These are phyloP conservation scores for Solanum sejunctum DNA, from an alignment of 257 asterid genomes.

Conservation along the genomic window DNA sequence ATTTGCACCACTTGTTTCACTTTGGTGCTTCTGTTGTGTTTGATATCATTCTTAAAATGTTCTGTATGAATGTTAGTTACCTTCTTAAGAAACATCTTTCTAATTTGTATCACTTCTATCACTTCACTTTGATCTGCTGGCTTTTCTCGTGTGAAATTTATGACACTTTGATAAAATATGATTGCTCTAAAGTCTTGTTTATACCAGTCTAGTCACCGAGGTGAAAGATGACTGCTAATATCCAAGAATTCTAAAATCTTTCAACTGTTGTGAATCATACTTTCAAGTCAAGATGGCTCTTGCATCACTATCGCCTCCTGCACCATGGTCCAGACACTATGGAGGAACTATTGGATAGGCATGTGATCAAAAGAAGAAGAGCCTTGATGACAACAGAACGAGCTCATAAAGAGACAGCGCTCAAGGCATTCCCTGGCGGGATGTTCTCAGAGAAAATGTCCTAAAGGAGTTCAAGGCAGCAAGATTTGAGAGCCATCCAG, in stretches of 20 bases:
- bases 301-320: conserved; percentile 11
- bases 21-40: neutral
- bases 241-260: conserved; percentile 15
- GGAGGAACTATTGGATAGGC: conserved; percentile 84
- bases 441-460: conserved; percentile 73
- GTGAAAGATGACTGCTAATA: conserved; percentile 18
- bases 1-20: neutral
- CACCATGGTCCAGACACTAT: conserved; percentile 88
- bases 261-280: conserved; percentile 14
- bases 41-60: neutral
- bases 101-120: neutral
- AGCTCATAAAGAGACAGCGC: conserved; percentile 49
- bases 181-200: neutral
- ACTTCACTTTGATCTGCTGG: neutral
- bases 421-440: conserved; percentile 83
- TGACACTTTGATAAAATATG: too few relatives aligned
- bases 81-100: neutral
- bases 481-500: conserved; percentile 76
- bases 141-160: too few relatives aligned
- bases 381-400: conserved; percentile 46
- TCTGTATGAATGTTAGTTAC: neutral
- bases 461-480: conserved; percentile 82
- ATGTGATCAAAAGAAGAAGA: conserved; percentile 42
- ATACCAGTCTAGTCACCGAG: neutral
- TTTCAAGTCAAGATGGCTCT: neutral